Evolutionary conservation across 106 monocot species (phyloP).

Genomic region (Allium sativum): DNA sequence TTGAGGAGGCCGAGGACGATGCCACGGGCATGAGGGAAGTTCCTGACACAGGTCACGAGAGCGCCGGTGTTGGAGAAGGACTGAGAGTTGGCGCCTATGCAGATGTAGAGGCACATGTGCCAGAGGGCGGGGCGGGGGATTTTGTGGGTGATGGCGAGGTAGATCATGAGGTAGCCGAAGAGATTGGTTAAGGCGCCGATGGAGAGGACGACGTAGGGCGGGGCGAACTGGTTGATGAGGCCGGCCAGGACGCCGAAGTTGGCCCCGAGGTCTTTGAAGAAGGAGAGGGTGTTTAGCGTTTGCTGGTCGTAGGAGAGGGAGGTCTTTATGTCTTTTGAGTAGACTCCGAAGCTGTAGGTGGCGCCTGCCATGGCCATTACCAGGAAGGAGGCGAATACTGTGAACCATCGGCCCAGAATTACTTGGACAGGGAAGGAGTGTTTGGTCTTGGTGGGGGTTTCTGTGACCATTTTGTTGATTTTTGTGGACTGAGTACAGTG

Average conservation of each 20-base stretch:
- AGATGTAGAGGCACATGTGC: conserved; percentile 47
- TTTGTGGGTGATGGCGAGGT: conserved; percentile 25
- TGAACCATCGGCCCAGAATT: conserved; percentile 32
- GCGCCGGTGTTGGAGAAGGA: conserved; percentile 42
- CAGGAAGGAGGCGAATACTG: conserved; percentile 29
- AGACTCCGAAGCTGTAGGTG: conserved; percentile 50
- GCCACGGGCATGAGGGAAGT: conserved; percentile 49
- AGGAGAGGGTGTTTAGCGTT: conserved; percentile 49
- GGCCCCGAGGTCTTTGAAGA: conserved; percentile 51
- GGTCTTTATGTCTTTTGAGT: conserved; percentile 37
- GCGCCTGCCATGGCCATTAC: conserved; percentile 45
- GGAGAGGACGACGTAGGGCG: conserved; percentile 31
- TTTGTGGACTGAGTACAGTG: too few species aligned
- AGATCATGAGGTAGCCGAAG: conserved; percentile 40
- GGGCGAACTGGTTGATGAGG: conserved; percentile 38
- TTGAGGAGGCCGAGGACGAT: conserved; percentile 45
- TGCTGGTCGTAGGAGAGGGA: conserved; percentile 41
- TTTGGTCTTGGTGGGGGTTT: background rate
- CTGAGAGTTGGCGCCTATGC: conserved; percentile 38
- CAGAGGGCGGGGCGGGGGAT: conserved; percentile 21
- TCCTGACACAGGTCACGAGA: conserved; percentile 42
- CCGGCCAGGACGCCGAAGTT: conserved; percentile 48
- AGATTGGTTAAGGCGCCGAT: conserved; percentile 40
- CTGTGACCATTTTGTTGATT: background rate
- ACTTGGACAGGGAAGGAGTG: background rate